Base-by-base conservation (phyloP, 306 rosid genomes). In the Cercis canadensis region DNA sequence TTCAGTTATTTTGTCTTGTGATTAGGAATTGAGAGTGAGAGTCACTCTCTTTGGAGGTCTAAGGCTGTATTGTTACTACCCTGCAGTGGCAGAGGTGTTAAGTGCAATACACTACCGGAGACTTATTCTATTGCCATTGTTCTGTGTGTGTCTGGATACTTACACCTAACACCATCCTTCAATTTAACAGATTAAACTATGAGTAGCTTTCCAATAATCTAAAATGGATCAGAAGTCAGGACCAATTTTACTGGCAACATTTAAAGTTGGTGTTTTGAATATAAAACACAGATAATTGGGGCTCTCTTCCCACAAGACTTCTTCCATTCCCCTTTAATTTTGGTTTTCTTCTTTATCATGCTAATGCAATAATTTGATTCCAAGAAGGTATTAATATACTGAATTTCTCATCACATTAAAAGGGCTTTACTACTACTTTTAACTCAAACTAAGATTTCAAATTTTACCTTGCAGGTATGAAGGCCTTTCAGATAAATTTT, bases 401-500 rank as follows among this genome's bases (percentile, higher is more conserved):
- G 57, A 70, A 59, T 45, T 21, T 58, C 15, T 58, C 55, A 18
- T 74, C 58, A 46, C 58, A 32, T 29, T 53, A 31, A 56, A 62
- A 41, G n/a, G 53, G 40, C 47, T 63, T 54, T 34, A 11, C 17
- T 49, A 9, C 49, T 18, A 52, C 17, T 50, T 47, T 62, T 34
- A 43, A 51, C 57, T 39, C 59, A 18, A 77, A 40, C 8, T 17
- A 18, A 34, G 74, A 32, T 32, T 65, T 58, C 37, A 55, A 43
- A 14, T 74, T 45, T 67, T 65, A 37, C 73, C 24, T 51, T 49
- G 46, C 92, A 92, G 98, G 98, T 94, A 94, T 68, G 99, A 94
- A 76, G 99, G 99, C 57, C 99, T 94, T 74, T 94, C 99, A 40
- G 99, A 94, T 53, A 89, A 55, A 17, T 94, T 84, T 84, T 87